Evolutionary conservation across 139 green algal species (phyloP).

Genomic region (Edaphochlamys debaryana): DNA sequence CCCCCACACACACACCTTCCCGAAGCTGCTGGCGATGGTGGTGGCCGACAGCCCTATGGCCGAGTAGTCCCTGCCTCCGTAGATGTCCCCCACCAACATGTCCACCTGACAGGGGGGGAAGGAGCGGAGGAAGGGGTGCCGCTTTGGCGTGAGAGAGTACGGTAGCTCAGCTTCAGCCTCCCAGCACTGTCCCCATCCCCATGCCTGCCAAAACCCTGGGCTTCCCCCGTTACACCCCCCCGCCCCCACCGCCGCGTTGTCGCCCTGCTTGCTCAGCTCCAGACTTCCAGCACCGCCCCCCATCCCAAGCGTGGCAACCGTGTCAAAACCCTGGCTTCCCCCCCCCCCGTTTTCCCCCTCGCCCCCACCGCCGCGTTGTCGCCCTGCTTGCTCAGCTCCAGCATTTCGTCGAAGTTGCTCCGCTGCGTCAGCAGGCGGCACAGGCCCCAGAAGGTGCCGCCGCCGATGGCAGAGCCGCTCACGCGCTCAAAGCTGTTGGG

Average conservation of each 20-base stretch:
- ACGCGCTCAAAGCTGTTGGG: slow-evolving; percentile 84
- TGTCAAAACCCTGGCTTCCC: no score
- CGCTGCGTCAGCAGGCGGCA: slow-evolving; percentile 81
- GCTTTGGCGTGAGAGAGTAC: not conserved
- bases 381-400: slow-evolving; percentile 87
- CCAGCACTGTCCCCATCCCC: no score
- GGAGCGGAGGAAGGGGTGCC: not conserved
- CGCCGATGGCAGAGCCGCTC: slow-evolving; percentile 93
- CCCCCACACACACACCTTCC: slow-evolving; percentile 84
- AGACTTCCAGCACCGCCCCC: no score
- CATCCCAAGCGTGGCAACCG: no score
- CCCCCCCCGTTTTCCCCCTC: not conserved
- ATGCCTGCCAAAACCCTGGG: no score
- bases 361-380: slow-evolving; percentile 84
- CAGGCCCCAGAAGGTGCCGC: slow-evolving; percentile 99
- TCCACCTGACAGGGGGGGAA: slow-evolving; percentile 83
- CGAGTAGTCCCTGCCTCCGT: slow-evolving; percentile 93
- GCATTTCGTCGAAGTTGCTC: slow-evolving; percentile 96
- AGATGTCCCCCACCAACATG: slow-evolving; percentile 99
- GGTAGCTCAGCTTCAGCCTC: no score
- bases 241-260: slow-evolving; percentile 83
- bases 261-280: no score
- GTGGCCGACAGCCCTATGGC: slow-evolving; percentile 91
- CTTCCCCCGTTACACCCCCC: not conserved
- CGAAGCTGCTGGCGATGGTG: slow-evolving; percentile 97